Evolutionary conservation across 2,329 filamentous ascomycete genomes (phyloP).

Genomic region (Aspergillus glaucus): DNA sequence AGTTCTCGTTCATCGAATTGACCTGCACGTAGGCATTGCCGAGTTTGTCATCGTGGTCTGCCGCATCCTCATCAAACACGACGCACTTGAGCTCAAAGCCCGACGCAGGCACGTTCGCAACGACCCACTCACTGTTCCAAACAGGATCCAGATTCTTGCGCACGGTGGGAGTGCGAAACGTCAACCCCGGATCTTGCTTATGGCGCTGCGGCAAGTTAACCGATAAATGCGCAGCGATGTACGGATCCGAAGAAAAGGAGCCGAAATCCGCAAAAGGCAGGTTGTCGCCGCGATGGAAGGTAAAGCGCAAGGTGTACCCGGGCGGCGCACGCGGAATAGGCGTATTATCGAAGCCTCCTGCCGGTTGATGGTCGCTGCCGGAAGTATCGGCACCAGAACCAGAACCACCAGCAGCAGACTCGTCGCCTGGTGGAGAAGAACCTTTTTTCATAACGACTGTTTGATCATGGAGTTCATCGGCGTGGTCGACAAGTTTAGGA

Average conservation of each 20-base stretch:
- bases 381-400: background rate
- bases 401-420: background rate
- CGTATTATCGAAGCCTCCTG: constrained; percentile 74
- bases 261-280: constrained; percentile 76
- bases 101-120: constrained; percentile 74
- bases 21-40: constrained; percentile 75
- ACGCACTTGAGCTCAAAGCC: constrained; percentile 82
- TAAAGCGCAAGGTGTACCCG: constrained; percentile 80
- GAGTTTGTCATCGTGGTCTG: constrained; percentile 78
- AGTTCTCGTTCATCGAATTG: constrained; percentile 54
- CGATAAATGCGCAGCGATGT: constrained; percentile 67
- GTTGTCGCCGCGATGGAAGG: constrained; percentile 72
- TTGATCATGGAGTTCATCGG: constrained; percentile 34
- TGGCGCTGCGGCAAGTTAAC: constrained; percentile 67
- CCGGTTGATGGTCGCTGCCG: constrained; percentile 41
- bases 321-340: constrained; percentile 67
- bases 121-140: constrained; percentile 82
- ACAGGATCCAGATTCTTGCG: constrained; percentile 64
- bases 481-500: constrained; percentile 34
- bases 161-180: constrained; percentile 69
- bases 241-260: constrained; percentile 76
- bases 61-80: constrained; percentile 83
- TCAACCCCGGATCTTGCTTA: constrained; percentile 75
- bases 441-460: constrained; percentile 20
- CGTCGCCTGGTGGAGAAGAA: background rate